Evolutionary conservation across 495 filamentous ascomycete genomes (phyloP).

Genomic region (Cairneyella variabilis): DNA sequence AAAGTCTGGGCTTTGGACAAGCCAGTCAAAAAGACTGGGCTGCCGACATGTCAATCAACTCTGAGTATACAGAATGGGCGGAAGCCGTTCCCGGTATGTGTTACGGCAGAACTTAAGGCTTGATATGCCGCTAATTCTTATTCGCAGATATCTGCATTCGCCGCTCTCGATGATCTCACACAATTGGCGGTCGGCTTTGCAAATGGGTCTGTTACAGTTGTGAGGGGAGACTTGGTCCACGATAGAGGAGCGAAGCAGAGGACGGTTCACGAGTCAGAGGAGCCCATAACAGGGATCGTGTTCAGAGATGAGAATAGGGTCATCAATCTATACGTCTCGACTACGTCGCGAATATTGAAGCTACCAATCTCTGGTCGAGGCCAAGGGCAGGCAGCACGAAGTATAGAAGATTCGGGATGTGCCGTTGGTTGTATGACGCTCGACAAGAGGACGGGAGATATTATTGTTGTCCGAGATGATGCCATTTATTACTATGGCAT

Average conservation of each 20-base stretch:
- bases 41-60: conserved; percentile 80
- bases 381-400: conserved; percentile 82
- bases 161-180: conserved; percentile 77
- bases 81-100: conserved; percentile 81
- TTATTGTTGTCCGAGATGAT: conserved; percentile 89
- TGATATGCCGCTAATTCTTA: neutral
- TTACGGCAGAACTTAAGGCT: neutral
- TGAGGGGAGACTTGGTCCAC: conserved; percentile 91
- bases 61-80: conserved; percentile 85
- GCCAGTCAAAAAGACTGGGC: conserved; percentile 86
- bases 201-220: conserved; percentile 89
- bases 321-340: conserved; percentile 86
- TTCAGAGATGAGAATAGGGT: conserved; percentile 58
- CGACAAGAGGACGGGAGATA: conserved; percentile 71
- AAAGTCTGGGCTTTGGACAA: conserved; percentile 98
- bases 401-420: conserved; percentile 85
- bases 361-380: conserved; percentile 80
- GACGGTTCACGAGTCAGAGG: conserved; percentile 94
- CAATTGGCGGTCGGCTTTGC: conserved; percentile 94
- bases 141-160: conserved; percentile 79
- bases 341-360: conserved; percentile 83
- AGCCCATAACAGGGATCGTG: conserved; percentile 89
- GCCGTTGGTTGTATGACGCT: conserved; percentile 90
- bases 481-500: conserved; percentile 89
- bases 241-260: conserved; percentile 95